Percentiles rank a stretch among this genome's conserved stretches.
These are phyloP conservation scores for Phytopythium cucurbitacearum DNA, from an alignment of 352 stramenopile species.

Conservation along the genomic window DNA sequence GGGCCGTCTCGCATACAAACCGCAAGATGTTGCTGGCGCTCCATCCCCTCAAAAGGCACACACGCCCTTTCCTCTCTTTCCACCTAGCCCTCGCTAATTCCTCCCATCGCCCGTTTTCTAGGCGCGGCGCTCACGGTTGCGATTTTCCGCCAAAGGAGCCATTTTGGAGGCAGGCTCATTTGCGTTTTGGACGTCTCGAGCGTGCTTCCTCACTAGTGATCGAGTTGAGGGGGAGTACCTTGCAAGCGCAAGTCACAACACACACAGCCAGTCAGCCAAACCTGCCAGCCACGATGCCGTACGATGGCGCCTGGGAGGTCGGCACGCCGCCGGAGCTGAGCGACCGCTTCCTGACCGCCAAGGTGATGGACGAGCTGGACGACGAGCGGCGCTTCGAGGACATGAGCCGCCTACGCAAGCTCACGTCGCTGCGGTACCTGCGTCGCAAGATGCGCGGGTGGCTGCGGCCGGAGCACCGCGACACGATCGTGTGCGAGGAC, in stretches of 20 bases:
- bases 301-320: conserved; percentile 1
- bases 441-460: conserved; percentile 42
- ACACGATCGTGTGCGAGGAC: conserved; percentile 54
- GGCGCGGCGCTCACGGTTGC: no score
- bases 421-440: conserved; percentile 59
- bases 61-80: no score
- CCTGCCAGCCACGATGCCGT: not conserved
- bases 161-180: no score
- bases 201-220: no score
- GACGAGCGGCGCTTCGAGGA: conserved; percentile 16
- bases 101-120: no score
- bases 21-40: no score
- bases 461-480: conserved; percentile 49
- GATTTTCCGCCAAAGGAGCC: no score
- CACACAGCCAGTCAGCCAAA: not conserved
- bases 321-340: conserved; percentile 2
- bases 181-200: no score
- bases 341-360: not conserved
- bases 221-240: no score
- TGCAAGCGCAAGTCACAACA: not conserved
- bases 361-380: not conserved
- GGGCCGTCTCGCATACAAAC: no score
- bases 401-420: conserved; percentile 39
- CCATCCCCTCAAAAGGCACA: no score
- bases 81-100: no score